Conservation (phyloP, 225 moss, liverwort and hornwort species). For the Physcomitrium patens region DNA sequence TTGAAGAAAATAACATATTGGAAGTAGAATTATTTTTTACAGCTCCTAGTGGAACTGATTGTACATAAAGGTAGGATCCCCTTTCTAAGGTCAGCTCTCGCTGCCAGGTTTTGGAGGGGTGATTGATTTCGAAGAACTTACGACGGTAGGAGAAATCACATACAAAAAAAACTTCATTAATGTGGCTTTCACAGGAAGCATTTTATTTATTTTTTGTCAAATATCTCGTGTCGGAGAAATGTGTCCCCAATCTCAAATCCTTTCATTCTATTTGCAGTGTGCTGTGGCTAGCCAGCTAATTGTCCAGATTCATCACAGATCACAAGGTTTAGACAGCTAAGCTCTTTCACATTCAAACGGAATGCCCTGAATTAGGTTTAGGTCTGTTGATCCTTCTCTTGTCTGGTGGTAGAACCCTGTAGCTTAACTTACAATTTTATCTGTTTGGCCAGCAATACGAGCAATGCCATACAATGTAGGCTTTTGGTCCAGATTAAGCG, state of each 20-base stretch:
- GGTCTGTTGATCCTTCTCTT: too few relatives aligned
- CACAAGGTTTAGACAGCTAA: neutral
- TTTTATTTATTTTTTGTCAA: neutral
- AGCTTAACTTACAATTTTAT: too few relatives aligned
- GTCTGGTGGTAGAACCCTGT: too few relatives aligned
- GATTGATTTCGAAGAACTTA: neutral
- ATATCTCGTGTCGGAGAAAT: neutral
- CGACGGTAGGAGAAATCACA: slow-evolving; percentile 2
- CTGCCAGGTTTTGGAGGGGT: neutral
- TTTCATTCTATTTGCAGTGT: neutral
- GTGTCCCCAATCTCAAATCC: neutral
- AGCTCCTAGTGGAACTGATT: neutral
- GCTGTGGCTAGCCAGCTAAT: slow-evolving; percentile 4
- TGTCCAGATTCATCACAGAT: neutral
- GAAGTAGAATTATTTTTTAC: neutral
- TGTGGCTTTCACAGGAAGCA: neutral
- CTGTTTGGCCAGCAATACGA: too few relatives aligned
- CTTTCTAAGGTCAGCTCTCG: neutral
- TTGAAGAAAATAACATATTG: neutral
- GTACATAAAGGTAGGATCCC: neutral
- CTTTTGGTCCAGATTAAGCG: too few relatives aligned
- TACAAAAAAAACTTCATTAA: slow-evolving; percentile 10
- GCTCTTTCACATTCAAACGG: neutral
- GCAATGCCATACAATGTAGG: too few relatives aligned
- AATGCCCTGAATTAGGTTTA: neutral